phyloP scores from a whole-genome alignment of 2,329 filamentous ascomycete species.

The Aspergillus sp. region DNA sequence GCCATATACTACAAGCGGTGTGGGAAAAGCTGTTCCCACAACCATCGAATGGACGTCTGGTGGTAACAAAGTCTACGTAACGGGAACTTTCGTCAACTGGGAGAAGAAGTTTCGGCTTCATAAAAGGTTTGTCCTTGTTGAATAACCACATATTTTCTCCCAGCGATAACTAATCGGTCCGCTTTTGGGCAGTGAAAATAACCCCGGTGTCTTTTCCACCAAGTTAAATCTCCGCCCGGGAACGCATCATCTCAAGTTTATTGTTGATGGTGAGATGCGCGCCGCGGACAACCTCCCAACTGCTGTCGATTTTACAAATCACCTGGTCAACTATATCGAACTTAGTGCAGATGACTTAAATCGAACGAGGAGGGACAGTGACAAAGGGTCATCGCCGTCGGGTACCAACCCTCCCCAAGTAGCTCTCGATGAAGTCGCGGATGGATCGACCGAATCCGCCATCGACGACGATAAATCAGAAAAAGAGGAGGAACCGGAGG shows the following conservation, averaged over 20 bases:
- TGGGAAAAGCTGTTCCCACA: conserved; percentile 77
- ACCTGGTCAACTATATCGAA: conserved; percentile 97
- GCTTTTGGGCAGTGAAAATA: conserved; percentile 36
- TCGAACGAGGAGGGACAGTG: conserved; percentile 35
- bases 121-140: conserved; percentile 68
- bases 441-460: conserved; percentile 31
- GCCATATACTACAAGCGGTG: conserved; percentile 63
- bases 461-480: conserved; percentile 44
- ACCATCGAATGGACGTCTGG: conserved; percentile 79
- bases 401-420: conserved; percentile 47
- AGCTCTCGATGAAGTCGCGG: conserved; percentile 35
- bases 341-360: conserved; percentile 72
- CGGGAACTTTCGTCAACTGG: conserved; percentile 96
- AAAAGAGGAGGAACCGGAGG: conserved; percentile 54
- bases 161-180: conserved; percentile 11
- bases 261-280: conserved; percentile 91
- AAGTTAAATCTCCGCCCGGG: conserved; percentile 83
- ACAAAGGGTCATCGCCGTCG: conserved; percentile 34
- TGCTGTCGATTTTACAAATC: conserved; percentile 96
- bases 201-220: conserved; percentile 66
- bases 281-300: conserved; percentile 85
- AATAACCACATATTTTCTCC: conserved; percentile 13
- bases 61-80: conserved; percentile 92
- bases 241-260: conserved; percentile 94
- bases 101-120: conserved; percentile 88